Evolutionary conservation across 192 early-diverging fungal genomes (phyloP).

Genomic region (Rhizophagus sp.): DNA sequence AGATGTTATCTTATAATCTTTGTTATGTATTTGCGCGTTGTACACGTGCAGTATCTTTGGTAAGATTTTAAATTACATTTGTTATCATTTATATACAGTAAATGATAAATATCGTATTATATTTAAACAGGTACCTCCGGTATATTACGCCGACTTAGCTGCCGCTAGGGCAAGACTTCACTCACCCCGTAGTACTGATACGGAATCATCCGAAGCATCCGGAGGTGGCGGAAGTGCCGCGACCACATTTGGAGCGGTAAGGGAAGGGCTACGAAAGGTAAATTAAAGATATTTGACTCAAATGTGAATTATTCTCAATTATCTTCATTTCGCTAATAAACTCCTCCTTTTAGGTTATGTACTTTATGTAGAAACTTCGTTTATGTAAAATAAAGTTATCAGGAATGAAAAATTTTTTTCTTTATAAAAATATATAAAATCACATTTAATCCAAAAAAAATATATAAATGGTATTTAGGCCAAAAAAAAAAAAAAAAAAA

Average conservation of each 20-base stretch:
- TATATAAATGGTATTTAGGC: no score
- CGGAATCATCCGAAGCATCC: slow-evolving; percentile 27
- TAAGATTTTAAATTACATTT: background rate
- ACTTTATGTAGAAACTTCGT: background rate
- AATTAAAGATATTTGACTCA: background rate
- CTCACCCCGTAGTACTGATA: slow-evolving; percentile 25
- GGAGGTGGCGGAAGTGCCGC: background rate
- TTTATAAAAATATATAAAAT: no score
- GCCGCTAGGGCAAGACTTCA: slow-evolving; percentile 78
- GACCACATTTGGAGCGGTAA: slow-evolving; percentile 35
- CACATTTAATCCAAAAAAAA: no score
- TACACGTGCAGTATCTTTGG: slow-evolving; percentile 83
- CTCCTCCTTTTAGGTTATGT: background rate
- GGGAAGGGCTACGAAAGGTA: slow-evolving; percentile 39
- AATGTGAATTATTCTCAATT: background rate
- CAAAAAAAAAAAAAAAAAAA: no score
- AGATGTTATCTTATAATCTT: slow-evolving; percentile 84
- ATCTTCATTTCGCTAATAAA: background rate
- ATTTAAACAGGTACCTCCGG: slow-evolving; percentile 62
- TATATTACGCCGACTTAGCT: slow-evolving; percentile 92
- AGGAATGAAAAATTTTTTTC: no score
- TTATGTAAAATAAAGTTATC: background rate
- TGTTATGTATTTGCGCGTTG: slow-evolving; percentile 91
- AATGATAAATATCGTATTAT: no score
- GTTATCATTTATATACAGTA: background rate